Evolutionary conservation across 768 basidiomycete species (phyloP).

Genomic region (Termitomyces sp.): DNA sequence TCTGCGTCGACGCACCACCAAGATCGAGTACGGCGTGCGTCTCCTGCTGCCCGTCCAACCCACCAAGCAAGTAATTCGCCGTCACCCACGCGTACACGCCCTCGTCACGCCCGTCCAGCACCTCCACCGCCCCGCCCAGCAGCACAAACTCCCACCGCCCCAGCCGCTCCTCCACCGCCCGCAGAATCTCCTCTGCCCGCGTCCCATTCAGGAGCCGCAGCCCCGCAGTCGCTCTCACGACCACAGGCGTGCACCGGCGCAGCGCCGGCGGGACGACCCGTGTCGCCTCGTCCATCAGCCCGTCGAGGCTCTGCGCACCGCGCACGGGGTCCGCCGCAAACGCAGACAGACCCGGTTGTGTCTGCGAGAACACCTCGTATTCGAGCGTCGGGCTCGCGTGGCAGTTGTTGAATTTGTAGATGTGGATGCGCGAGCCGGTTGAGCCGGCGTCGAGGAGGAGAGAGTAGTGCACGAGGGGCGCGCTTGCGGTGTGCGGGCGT

Average conservation of each 20-base stretch:
- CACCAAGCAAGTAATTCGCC: slow-evolving; percentile 84
- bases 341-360: slow-evolving; percentile 71
- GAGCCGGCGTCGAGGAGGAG: slow-evolving; percentile 99
- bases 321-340: slow-evolving; percentile 50
- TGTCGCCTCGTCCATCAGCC: slow-evolving; percentile 75
- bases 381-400: slow-evolving; percentile 70
- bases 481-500: slow-evolving; percentile 37
- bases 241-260: slow-evolving; percentile 76
- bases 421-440: slow-evolving; percentile 93
- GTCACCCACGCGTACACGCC: slow-evolving; percentile 99
- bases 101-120: slow-evolving; percentile 96
- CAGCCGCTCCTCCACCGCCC: slow-evolving; percentile 62
- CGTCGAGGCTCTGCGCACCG: slow-evolving; percentile 77
- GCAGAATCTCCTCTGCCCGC: slow-evolving; percentile 67
- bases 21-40: slow-evolving; percentile 89
- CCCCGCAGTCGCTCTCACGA: slow-evolving; percentile 91
- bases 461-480: slow-evolving; percentile 80
- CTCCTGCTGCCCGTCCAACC: slow-evolving; percentile 32
- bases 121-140: slow-evolving; percentile 57
- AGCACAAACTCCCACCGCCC: slow-evolving; percentile 62
- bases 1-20: slow-evolving; percentile 96
- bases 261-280: slow-evolving; percentile 66
- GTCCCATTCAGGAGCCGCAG: slow-evolving; percentile 61
- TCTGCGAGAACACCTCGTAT: slow-evolving; percentile 88
- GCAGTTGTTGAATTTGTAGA: slow-evolving; percentile 98